These are phyloP conservation scores for Auricularia sp. DNA, from an alignment of 768 basidiomycete species.

Conservation along the genomic window DNA sequence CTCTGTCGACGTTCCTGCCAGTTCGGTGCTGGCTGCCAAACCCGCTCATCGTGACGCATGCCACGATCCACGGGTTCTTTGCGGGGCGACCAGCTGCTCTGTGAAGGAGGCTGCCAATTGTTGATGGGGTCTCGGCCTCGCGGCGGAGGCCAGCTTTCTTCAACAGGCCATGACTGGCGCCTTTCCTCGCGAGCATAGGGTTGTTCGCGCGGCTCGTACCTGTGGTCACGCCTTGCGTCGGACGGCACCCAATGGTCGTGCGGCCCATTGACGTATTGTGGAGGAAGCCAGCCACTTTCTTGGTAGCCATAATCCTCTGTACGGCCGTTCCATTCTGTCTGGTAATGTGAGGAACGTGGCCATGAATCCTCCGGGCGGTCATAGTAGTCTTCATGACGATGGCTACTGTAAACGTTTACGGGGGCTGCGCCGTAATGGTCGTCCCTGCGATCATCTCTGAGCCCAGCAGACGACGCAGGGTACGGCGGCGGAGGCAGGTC, in stretches of 20 bases:
- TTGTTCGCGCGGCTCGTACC: not conserved
- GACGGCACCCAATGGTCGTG: constrained; percentile 6
- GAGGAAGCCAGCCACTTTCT: constrained; percentile 31
- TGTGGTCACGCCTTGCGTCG: not conserved
- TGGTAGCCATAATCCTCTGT: constrained; percentile 39
- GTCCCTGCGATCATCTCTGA: constrained; percentile 9
- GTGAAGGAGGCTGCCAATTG: constrained; percentile 1
- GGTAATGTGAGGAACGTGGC: constrained; percentile 29
- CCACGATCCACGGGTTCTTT: constrained; percentile 2
- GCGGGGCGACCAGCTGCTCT: constrained; percentile 2
- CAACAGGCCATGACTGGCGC: not conserved
- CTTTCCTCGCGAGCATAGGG: not conserved
- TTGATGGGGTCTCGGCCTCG: not conserved
- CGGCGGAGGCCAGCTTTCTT: not conserved
- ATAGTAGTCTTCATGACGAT: constrained; percentile 37
- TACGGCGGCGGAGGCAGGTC: not conserved
- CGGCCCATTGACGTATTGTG: constrained; percentile 32
- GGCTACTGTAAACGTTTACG: constrained; percentile 43
- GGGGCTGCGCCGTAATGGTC: constrained; percentile 29
- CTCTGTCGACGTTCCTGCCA: constrained; percentile 40
- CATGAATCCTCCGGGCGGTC: constrained; percentile 37
- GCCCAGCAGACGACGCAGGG: not conserved
- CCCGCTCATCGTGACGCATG: constrained; percentile 35
- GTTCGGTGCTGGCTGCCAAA: constrained; percentile 63
- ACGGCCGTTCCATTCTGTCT: constrained; percentile 25